Conservation (phyloP, 2,329 filamentous ascomycete genomes). For the Scedosporium boydii region DNA sequence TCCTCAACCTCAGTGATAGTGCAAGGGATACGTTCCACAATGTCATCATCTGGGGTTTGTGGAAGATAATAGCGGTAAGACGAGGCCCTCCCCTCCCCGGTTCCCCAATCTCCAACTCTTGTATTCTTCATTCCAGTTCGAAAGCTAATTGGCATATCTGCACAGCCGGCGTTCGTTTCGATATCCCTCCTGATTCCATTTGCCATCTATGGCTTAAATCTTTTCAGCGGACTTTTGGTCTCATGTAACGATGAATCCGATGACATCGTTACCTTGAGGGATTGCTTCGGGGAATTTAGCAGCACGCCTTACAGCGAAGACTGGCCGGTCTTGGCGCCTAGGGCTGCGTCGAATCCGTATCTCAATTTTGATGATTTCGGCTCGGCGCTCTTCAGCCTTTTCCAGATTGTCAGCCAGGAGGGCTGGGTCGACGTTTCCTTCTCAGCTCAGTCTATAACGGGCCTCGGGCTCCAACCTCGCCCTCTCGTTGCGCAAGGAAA, state of each 20-base stretch:
- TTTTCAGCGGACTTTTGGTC: slow-evolving; percentile 78
- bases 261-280: slow-evolving; percentile 47
- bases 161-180: slow-evolving; percentile 75
- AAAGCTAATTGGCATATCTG: not conserved
- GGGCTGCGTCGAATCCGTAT: slow-evolving; percentile 70
- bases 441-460: slow-evolving; percentile 72
- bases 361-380: slow-evolving; percentile 94
- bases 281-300: slow-evolving; percentile 78
- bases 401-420: slow-evolving; percentile 97
- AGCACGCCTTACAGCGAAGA: slow-evolving; percentile 61
- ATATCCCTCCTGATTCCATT: slow-evolving; percentile 92
- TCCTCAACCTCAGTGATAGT: slow-evolving; percentile 94
- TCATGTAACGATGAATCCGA: slow-evolving; percentile 57
- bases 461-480: slow-evolving; percentile 62
- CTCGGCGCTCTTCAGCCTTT: slow-evolving; percentile 89
- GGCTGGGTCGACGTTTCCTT: slow-evolving; percentile 95
- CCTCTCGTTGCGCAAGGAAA: slow-evolving; percentile 68
- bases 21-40: slow-evolving; percentile 95
- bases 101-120: not conserved
- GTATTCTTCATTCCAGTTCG: slow-evolving; percentile 10
- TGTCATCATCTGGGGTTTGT: slow-evolving; percentile 75
- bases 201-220: slow-evolving; percentile 87
- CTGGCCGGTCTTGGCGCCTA: slow-evolving; percentile 77
- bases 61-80: slow-evolving; percentile 78
- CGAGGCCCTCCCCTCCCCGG: slow-evolving; percentile 10